Evolutionary conservation across 2,329 filamentous ascomycete species (phyloP).

Genomic region (Emergomyces orientalis): DNA sequence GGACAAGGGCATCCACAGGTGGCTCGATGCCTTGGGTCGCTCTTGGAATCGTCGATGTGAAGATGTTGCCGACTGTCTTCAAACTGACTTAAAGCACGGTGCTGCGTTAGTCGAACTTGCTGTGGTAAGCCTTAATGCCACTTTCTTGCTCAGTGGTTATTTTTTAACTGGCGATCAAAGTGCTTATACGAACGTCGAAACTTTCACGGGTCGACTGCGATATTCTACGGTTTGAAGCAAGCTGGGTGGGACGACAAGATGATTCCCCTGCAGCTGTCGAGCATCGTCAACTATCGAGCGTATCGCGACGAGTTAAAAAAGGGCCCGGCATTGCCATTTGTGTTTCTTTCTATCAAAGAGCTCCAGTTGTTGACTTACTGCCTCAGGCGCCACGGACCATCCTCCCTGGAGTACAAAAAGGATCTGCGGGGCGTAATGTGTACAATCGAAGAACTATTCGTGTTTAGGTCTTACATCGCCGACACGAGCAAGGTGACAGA

Average conservation of each 20-base stretch:
- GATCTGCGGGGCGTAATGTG: neutral
- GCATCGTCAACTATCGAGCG: neutral
- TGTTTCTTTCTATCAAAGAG: constrained; percentile 1
- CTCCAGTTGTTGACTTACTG: neutral
- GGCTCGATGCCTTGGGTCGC: neutral
- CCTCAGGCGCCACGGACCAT: neutral
- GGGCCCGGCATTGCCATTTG: neutral
- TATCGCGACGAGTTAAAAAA: neutral
- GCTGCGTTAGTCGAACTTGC: neutral
- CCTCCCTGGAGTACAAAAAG: constrained; percentile 1
- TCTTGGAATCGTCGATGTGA: neutral
- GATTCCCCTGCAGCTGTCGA: neutral
- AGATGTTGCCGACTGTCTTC: neutral
- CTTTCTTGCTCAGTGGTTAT: neutral
- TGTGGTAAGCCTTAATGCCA: neutral
- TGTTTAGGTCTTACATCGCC: constrained; percentile 1
- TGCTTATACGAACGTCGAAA: neutral
- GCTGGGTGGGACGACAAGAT: neutral
- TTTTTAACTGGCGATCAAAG: neutral
- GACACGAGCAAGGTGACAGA: neutral
- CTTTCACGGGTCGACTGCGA: neutral
- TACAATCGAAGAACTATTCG: neutral
- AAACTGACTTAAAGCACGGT: neutral
- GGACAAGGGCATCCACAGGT: neutral
- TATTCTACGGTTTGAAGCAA: neutral